Evolutionary conservation across 345 rosid genomes (phyloP).

Genomic region (Lepidium didymum): DNA sequence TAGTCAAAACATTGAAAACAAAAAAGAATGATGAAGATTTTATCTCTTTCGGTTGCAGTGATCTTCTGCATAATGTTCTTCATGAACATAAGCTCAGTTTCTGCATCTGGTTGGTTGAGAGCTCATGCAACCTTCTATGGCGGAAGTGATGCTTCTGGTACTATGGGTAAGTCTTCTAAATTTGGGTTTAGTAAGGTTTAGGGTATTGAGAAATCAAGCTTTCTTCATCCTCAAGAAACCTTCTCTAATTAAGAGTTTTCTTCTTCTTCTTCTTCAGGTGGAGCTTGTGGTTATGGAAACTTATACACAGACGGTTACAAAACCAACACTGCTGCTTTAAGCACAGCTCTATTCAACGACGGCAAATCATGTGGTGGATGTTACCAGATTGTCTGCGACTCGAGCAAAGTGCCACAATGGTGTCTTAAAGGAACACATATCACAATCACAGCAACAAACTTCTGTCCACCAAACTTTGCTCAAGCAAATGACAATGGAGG

Average conservation of each 20-base stretch:
- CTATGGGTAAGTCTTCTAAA: slow-evolving; percentile 40
- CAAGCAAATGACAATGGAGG: slow-evolving; percentile 68
- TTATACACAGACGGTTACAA: slow-evolving; percentile 52
- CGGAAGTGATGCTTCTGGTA: slow-evolving; percentile 53
- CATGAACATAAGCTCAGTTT: slow-evolving; percentile 20
- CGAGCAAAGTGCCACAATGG: slow-evolving; percentile 49
- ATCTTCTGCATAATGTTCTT: slow-evolving; percentile 28
- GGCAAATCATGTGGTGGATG: slow-evolving; percentile 78
- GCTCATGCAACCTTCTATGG: slow-evolving; percentile 69
- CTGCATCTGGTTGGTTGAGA: slow-evolving; percentile 35
- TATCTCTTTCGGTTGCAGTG: slow-evolving; percentile 9
- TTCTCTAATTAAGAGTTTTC: not conserved
- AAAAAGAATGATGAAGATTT: slow-evolving; percentile 24
- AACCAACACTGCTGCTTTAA: slow-evolving; percentile 56
- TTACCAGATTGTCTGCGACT: slow-evolving; percentile 48
- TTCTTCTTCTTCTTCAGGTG: slow-evolving; percentile 33
- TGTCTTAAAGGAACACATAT: slow-evolving; percentile 50
- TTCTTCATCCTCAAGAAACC: not conserved
- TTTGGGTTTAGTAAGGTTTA: not conserved
- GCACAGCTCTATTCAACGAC: slow-evolving; percentile 58
- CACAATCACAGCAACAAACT: slow-evolving; percentile 72
- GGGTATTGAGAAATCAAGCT: not conserved
- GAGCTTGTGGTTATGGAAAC: slow-evolving; percentile 79
- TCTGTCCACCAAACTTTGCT: slow-evolving; percentile 74
- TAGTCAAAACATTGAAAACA: not conserved